Evolutionary conservation across 768 basidiomycete genomes (phyloP).

Genomic region (Russula foetens): DNA sequence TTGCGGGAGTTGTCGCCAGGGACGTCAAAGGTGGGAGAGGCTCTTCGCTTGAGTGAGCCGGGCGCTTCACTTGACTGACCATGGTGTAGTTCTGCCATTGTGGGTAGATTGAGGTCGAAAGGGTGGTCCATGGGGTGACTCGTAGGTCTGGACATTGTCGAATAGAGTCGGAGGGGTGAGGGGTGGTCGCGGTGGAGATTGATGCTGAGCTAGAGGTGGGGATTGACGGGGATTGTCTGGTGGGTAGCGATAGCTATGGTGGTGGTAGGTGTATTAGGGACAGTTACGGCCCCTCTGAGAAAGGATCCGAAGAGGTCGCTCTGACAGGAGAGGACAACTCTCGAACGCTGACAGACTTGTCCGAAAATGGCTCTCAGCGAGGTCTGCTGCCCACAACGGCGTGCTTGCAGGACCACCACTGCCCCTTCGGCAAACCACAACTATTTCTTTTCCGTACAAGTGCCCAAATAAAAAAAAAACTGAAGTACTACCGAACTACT

Average conservation of each 20-base stretch:
- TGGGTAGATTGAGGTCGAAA: conserved; percentile 23
- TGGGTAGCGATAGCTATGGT: neutral
- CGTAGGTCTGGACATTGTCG: neutral
- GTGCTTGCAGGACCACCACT: conserved; percentile 3
- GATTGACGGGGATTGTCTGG: no score
- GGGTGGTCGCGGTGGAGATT: neutral
- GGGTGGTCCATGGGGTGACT: conserved; percentile 36
- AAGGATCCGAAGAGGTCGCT: neutral
- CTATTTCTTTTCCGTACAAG: no score
- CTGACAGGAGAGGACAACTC: neutral
- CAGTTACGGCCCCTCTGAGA: neutral
- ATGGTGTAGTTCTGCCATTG: neutral
- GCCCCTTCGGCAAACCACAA: neutral
- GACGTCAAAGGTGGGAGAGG: conserved; percentile 15
- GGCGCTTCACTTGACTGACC: conserved; percentile 2
- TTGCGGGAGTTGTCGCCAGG: conserved; percentile 8
- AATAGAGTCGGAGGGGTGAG: neutral
- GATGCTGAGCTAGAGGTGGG: neutral
- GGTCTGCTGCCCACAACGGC: conserved; percentile 1
- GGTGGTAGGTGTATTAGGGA: neutral
- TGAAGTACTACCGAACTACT: neutral
- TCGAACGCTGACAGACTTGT: neutral
- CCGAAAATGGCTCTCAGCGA: neutral
- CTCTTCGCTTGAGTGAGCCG: conserved; percentile 18
- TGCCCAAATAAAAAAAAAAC: neutral